Conservation (phyloP, 257 asterid species). For the Coffea canephora region DNA sequence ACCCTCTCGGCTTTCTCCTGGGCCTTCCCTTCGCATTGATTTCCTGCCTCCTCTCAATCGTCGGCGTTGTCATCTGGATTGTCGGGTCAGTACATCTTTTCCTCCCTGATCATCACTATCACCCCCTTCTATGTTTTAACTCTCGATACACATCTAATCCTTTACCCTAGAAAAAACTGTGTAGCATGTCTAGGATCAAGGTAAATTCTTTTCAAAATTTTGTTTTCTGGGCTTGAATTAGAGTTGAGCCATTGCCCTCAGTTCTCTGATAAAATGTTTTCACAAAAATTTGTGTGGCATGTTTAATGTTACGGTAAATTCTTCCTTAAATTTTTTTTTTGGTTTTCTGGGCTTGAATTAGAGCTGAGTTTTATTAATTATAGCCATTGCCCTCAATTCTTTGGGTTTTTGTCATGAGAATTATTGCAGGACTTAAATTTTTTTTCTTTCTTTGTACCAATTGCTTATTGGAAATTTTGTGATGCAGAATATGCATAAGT, state of each 20-base stretch:
- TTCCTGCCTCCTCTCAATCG: slow-evolving; percentile 56
- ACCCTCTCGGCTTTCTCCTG: slow-evolving; percentile 47
- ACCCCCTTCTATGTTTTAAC: not conserved
- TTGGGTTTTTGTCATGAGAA: not conserved
- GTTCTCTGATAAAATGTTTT: too few relatives aligned
- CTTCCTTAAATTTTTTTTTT: too few relatives aligned
- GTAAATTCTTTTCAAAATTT: too few relatives aligned
- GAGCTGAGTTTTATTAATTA: too few relatives aligned
- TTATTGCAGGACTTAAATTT: not conserved
- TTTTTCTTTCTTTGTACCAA: not conserved
- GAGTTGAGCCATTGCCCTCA: too few relatives aligned
- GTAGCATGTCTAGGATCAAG: not conserved
- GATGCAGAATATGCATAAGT: slow-evolving; percentile 55
- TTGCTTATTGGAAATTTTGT: not conserved
- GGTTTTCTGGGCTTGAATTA: not conserved
- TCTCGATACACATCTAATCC: not conserved
- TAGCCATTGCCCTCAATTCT: too few relatives aligned
- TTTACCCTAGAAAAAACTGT: not conserved
- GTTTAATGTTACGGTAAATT: too few relatives aligned
- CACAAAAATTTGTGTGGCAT: too few relatives aligned
- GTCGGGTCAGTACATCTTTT: slow-evolving; percentile 47
- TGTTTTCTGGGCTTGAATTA: not conserved
- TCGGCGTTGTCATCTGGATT: slow-evolving; percentile 73
- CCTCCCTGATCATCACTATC: too few relatives aligned
- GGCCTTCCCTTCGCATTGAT: slow-evolving; percentile 76